These are phyloP conservation scores for Boletus vermiculosoides DNA, from an alignment of 768 basidiomycete genomes.

Conservation along the genomic window DNA sequence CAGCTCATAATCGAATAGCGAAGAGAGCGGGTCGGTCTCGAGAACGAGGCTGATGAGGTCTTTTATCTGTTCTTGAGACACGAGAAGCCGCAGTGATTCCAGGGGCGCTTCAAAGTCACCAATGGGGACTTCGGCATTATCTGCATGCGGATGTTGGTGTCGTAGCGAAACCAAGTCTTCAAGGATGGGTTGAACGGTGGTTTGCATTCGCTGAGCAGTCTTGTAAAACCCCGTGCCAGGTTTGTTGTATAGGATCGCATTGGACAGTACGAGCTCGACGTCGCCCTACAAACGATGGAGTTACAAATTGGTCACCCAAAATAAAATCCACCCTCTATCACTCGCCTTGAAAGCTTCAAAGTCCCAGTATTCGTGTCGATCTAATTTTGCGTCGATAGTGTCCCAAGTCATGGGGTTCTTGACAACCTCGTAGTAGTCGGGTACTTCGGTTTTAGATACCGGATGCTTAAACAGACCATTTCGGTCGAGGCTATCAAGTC, in stretches of 20 bases:
- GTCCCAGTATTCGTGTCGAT: constrained; percentile 80
- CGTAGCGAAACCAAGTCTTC: constrained; percentile 24
- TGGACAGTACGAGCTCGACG: constrained; percentile 77
- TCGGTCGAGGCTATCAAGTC: constrained; percentile 60
- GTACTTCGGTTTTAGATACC: constrained; percentile 73
- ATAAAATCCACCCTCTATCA: neutral
- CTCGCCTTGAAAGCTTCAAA: constrained; percentile 68
- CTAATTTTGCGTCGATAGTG: constrained; percentile 77
- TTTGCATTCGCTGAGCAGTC: constrained; percentile 63
- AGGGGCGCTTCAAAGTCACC: constrained; percentile 78
- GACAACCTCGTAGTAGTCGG: constrained; percentile 89
- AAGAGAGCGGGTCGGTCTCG: constrained; percentile 55
- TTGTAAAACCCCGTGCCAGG: constrained; percentile 69
- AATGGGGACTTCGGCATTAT: constrained; percentile 27
- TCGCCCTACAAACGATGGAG: constrained; percentile 53
- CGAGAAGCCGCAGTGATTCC: constrained; percentile 53
- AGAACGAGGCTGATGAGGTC: constrained; percentile 56
- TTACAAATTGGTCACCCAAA: constrained; percentile 1
- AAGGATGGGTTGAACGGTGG: constrained; percentile 37
- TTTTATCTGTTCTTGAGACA: constrained; percentile 51
- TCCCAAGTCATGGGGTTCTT: constrained; percentile 87
- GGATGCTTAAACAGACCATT: constrained; percentile 78
- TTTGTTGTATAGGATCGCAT: constrained; percentile 86
- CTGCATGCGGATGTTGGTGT: constrained; percentile 12
- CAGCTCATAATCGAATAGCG: constrained; percentile 68